Base-by-base conservation (phyloP, 2,329 filamentous ascomycete genomes). In the Claviceps arundinis region DNA sequence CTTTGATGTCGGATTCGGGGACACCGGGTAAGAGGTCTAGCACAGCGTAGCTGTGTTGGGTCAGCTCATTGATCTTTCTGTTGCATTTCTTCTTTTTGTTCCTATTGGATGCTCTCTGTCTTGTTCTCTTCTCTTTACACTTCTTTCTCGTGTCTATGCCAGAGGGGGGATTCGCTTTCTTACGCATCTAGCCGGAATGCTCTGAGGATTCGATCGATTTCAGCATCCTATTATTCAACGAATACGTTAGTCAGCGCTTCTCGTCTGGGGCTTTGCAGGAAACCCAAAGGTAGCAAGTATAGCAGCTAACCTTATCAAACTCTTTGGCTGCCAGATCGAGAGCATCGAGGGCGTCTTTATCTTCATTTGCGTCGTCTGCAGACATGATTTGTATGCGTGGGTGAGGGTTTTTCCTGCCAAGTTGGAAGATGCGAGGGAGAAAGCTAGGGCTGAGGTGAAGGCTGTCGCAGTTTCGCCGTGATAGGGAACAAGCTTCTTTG, bases 11-110 rank as follows among this genome's bases (percentile, higher is more conserved):
- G 54, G 88, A 90, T 61, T 97, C 91, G 52, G 93, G 82, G 19
- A 97, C 89, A 64, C 93, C 93, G 3, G 93, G 93, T 67, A 95
- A 89, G 46, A 98, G 85, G 68, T 94, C 93, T 46, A 98, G 84
- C 48, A 98, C 89, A 49, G 91, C 88, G 68, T 98, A 98, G 60
- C 84, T 87, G 56, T 26, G 14, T 38, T 50, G 3, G 42, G 30
- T 45, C 5, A 50, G 42, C 8, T 6, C 7, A 26, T 44, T 16
- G 7, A 3, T 22, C 24, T 16, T 16, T 37, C 13, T 50, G 16
- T 43, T 9, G 0, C 7, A 4, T 8, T 37, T 1, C 5, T 17
- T 5, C 5, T 38, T 16, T 8, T 22, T 5, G 4, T 11, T 11
- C 9, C 1, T 34, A 3, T 34, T 34, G 30, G 9, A 34, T 34